Evolutionary conservation across 2,329 filamentous ascomycete species (phyloP).

Genomic region (Aschersonia sp.): DNA sequence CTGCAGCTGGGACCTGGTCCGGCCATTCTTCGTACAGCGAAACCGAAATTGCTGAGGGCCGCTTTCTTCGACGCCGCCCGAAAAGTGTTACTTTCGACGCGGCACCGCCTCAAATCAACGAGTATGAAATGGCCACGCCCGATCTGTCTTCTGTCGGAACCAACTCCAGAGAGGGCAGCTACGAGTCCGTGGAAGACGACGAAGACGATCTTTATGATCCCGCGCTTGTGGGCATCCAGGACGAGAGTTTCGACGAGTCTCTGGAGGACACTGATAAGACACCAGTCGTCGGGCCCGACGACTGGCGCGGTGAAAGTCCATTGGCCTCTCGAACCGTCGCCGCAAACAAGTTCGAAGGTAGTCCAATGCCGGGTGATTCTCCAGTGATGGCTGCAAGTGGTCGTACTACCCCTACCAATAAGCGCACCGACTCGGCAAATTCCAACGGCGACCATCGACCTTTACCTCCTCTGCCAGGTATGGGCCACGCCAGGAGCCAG

Average conservation of each 20-base stretch:
- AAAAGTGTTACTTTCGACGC: conserved; percentile 97
- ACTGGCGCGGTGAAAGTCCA: conserved; percentile 70
- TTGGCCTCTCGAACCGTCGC: conserved; percentile 13
- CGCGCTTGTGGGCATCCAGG: conserved; percentile 29
- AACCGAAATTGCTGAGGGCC: conserved; percentile 46
- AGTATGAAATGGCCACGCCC: conserved; percentile 96
- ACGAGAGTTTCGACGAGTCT: conserved; percentile 91
- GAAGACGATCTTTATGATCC: conserved; percentile 45
- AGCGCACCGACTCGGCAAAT: conserved; percentile 56
- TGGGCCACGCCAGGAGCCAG: conserved; percentile 23
- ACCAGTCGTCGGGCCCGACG: conserved; percentile 90
- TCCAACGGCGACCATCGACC: conserved; percentile 75
- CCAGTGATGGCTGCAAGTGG: conserved; percentile 28
- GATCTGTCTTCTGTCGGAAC: conserved; percentile 87
- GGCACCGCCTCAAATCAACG: conserved; percentile 84
- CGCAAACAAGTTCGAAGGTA: conserved; percentile 43
- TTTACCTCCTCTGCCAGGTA: conserved; percentile 70
- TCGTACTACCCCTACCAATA: conserved; percentile 28
- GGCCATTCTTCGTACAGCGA: conserved; percentile 47
- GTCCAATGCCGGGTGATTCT: conserved; percentile 46
- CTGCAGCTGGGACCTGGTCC: conserved; percentile 53
- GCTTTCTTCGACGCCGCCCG: conserved; percentile 63
- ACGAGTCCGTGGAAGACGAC: conserved; percentile 66
- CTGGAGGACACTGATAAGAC: conserved; percentile 95
- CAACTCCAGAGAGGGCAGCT: conserved; percentile 84